Base-by-base conservation (phyloP, 2,329 filamentous ascomycete species). In the Stenocarpella maydis region DNA sequence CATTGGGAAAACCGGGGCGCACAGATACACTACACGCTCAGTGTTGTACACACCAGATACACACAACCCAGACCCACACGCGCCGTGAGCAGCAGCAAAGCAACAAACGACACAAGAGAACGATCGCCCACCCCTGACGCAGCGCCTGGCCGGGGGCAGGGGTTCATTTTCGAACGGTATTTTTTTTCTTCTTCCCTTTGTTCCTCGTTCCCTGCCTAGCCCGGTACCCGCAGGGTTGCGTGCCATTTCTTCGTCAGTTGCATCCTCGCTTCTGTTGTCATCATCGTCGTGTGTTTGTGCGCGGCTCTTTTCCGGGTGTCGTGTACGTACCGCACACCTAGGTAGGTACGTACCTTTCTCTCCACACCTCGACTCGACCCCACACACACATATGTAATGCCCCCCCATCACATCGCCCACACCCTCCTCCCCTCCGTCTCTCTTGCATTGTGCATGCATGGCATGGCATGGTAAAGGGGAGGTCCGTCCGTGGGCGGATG, bases 1-100 rank as follows among this genome's bases (percentile, higher is more conserved):
- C 58, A 63, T 63, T 63, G 43, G 58, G 47, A 63, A 63, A 49
- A 63, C 58, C 43, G 58, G 58, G 58, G 58, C 58, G 43, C 58
- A 63, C 58, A 61, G 58, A 49, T 63, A 34, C 31, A 34, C 31
- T 9, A 34, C 31, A 34, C 31, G 9, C 31, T 4, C 31, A 34
- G n/a, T n/a, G n/a, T n/a, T n/a, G n/a, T 9, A 34, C 31, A 34
- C 55, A 60, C n/a, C 37, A 43, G 24, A 21, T 21, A 43, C 39
- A 26, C 41, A 45, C 55, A 31, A 28, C 19, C 24, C 55, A 45
- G 37, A 28, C 54, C 17, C 39, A 31, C 55, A 28, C 39, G 24
- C 55, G 19, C 50, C 7, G 17, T 14, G 19, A 53, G 28, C 19
- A 39, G 21, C 31, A 9, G 31, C 31, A 34, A 34, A 34, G 9